Base-by-base conservation (phyloP, 768 basidiomycete genomes). In the Lenzites betulinus region DNA sequence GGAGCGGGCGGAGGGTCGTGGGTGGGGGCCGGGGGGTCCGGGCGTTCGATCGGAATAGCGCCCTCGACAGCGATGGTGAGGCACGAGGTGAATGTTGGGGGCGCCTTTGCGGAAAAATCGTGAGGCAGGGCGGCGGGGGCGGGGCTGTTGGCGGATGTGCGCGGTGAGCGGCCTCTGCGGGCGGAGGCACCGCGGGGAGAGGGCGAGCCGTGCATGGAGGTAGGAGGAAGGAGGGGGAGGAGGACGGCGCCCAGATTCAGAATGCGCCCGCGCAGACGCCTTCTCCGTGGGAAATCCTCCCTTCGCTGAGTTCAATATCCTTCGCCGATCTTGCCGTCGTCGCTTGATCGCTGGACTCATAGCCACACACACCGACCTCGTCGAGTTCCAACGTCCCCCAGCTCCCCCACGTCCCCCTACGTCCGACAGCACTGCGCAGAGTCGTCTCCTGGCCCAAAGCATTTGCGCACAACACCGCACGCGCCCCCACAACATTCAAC, bases 21-120 rank as follows among this genome's bases (percentile, higher is more conserved):
- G 48, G 80, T 77, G 51, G 66, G 65, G 18, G 60, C 6, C 15
- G 58, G 28, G 11, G 62, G 53, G 35, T 69, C 68, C 61, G 66
- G 68, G 58, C 68, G 64, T 58, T 84, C 79, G 75, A 90, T 84
- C 57, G 89, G 83, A 60, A 83, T 67, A 26, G 88, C 82, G 64
- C 92, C 91, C 72, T 92, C 82, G 56, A 92, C 90, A 39, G 82
- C 82, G 69, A 93, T 93, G 71, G 84, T 81, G 63, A 92, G 83
- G 67, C 86, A 92, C 54, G 90, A 75, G 51, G 78, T 80, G 82
- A 79, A 84, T 66, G 67, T 84, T 74, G 70, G 79, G 51, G 75
- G 64, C 20, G 73, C 71, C 74, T 74, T 73, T 77, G 76, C 76
- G 82, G 80, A 71, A 72, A 80, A 79, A 77, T 78, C 84, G 72